Percentiles rank a stretch among this genome's conserved stretches.
phyloP scores from a whole-genome alignment of 108 stramenopile genomes.

The Pseudonitzschia multistriata region DNA sequence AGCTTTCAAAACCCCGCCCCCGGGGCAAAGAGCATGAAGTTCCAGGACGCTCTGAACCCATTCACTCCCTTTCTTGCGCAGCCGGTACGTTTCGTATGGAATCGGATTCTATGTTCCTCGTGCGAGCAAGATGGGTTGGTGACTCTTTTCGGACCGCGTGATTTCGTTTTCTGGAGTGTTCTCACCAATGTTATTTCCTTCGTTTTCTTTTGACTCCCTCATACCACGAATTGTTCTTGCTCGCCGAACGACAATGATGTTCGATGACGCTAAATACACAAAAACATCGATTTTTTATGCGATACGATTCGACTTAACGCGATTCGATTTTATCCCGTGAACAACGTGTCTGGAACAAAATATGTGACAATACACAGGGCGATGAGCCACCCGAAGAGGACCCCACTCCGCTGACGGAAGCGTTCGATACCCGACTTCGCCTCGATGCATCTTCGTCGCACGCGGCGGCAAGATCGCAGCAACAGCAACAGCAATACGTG shows the following conservation, averaged over 20 bases:
- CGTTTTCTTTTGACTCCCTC: too few species aligned
- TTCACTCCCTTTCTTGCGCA: constrained; percentile 76
- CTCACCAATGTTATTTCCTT: too few species aligned
- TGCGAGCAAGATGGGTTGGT: too few species aligned
- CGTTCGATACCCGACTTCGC: constrained; percentile 67
- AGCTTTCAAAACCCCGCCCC: constrained; percentile 61
- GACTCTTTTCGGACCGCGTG: too few species aligned
- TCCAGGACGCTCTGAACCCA: constrained; percentile 67
- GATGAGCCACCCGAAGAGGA: constrained; percentile 52
- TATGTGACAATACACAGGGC: too few species aligned
- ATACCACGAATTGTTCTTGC: too few species aligned
- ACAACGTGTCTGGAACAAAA: too few species aligned
- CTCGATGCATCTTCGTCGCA: constrained; percentile 53
- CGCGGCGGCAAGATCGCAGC: constrained; percentile 30
- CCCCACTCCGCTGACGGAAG: constrained; percentile 51
- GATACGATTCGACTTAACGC: neutral
- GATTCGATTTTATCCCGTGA: neutral
- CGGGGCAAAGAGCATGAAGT: constrained; percentile 79
- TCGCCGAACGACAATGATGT: too few species aligned
- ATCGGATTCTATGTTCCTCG: too few species aligned
- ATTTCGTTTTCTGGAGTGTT: too few species aligned
- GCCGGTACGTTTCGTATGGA: constrained; percentile 38
- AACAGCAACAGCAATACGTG: constrained; percentile 6
- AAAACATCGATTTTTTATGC: neutral
- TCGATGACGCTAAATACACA: too few species aligned